phyloP scores from a whole-genome alignment of 257 asterid species.

The Solanum pimpinellifolium region DNA sequence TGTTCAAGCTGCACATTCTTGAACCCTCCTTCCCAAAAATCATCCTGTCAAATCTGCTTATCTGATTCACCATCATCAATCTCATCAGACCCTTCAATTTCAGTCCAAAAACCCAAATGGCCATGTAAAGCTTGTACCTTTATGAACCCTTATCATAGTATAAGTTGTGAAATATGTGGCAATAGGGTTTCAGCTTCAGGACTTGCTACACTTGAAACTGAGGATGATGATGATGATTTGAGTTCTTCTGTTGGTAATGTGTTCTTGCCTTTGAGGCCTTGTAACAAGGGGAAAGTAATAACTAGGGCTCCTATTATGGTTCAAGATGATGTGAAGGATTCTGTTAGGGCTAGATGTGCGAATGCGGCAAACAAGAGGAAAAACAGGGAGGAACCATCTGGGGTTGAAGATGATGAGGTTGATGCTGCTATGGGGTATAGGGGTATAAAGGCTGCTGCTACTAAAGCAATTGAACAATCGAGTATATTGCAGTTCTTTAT shows the following conservation, averaged over 20 bases:
- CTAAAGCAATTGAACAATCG: constrained; percentile 14
- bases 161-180: constrained; percentile 61
- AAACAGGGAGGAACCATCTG: constrained; percentile 14
- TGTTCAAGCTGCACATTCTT: constrained; percentile 81
- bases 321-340: background rate
- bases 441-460: constrained; percentile 20
- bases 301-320: background rate
- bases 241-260: constrained; percentile 54
- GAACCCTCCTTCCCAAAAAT: constrained; percentile 52
- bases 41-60: constrained; percentile 56
- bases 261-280: constrained; percentile 57
- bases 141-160: constrained; percentile 37
- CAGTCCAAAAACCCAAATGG: constrained; percentile 45
- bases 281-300: constrained; percentile 8
- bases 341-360: background rate
- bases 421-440: constrained; percentile 15
- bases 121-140: constrained; percentile 75
- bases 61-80: constrained; percentile 18
- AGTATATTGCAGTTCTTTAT: constrained; percentile 22
- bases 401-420: constrained; percentile 7
- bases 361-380: constrained; percentile 53
- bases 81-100: background rate
- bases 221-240: constrained; percentile 23
- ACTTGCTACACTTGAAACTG: constrained; percentile 42
- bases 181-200: constrained; percentile 55